phyloP scores from a whole-genome alignment of 1,139 yeast genomes.

The Taiozyma sp. region DNA sequence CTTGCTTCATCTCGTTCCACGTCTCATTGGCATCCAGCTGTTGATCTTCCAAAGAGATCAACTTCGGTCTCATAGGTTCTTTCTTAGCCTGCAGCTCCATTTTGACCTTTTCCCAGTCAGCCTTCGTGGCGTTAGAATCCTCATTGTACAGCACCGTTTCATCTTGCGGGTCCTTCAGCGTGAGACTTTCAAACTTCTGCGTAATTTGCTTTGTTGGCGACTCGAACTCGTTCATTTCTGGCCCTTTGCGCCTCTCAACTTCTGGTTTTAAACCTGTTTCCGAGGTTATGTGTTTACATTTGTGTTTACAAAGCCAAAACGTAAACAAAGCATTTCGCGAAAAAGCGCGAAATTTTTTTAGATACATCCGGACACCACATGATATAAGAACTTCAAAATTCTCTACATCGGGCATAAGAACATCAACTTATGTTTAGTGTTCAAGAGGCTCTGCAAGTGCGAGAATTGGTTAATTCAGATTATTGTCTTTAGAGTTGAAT shows the following conservation, averaged over 20 bases:
- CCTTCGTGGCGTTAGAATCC: background rate
- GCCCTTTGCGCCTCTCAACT: background rate
- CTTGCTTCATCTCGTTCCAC: conserved; percentile 9
- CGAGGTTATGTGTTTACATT: background rate
- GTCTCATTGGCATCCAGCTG: conserved; percentile 3
- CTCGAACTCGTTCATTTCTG: background rate
- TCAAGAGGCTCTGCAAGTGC: background rate
- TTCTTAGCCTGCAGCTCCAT: background rate
- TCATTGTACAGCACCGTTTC: background rate
- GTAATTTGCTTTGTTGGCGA: conserved; percentile 11
- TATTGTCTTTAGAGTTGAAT: background rate
- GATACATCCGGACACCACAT: background rate
- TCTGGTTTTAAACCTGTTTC: background rate
- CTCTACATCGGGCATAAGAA: background rate
- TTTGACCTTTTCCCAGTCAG: background rate
- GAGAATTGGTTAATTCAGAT: background rate
- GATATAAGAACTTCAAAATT: background rate
- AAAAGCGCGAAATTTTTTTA: background rate
- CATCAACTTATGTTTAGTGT: background rate
- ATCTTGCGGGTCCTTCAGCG: background rate
- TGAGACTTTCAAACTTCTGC: background rate
- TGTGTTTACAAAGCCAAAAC: background rate
- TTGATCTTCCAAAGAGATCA: background rate
- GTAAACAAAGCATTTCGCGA: background rate
- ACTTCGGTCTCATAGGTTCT: background rate